Conservation (phyloP, 2,329 filamentous ascomycete genomes). For the Septoria linicola region DNA sequence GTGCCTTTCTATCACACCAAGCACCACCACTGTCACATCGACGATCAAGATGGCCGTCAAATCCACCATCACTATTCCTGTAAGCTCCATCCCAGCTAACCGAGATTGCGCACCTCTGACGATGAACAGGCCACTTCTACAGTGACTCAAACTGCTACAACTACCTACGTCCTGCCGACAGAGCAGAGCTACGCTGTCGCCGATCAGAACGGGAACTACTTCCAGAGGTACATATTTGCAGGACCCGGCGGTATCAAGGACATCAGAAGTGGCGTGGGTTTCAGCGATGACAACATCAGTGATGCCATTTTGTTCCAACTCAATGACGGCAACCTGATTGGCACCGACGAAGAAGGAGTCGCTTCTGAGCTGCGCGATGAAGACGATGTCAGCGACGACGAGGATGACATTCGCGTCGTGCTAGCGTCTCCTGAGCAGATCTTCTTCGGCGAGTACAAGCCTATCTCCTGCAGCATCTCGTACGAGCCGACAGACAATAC, state of each 20-base stretch:
- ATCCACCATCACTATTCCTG: conserved; percentile 1
- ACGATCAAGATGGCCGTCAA: neutral
- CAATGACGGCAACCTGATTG: neutral
- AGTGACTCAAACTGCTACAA: neutral
- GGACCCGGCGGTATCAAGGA: neutral
- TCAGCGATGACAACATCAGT: neutral
- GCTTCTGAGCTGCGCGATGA: neutral
- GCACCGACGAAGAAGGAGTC: neutral
- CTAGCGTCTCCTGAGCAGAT: neutral
- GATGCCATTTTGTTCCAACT: neutral
- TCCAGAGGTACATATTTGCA: neutral
- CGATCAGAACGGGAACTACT: conserved; percentile 1
- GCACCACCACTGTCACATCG: conserved; percentile 7
- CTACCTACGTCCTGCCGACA: neutral
- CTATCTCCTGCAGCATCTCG: conserved; percentile 2
- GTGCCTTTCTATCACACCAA: conserved; percentile 3
- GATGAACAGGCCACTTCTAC: conserved; percentile 4
- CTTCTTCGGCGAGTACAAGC: neutral
- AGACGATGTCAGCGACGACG: neutral
- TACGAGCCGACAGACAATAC: neutral
- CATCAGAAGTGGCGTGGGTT: conserved; percentile 1
- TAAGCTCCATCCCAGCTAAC: neutral
- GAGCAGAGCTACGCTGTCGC: neutral
- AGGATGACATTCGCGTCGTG: neutral
- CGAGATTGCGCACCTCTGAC: no score